phyloP scores from a whole-genome alignment of 1,139 yeast species.

The Nakaseomyces nivariensis region DNA sequence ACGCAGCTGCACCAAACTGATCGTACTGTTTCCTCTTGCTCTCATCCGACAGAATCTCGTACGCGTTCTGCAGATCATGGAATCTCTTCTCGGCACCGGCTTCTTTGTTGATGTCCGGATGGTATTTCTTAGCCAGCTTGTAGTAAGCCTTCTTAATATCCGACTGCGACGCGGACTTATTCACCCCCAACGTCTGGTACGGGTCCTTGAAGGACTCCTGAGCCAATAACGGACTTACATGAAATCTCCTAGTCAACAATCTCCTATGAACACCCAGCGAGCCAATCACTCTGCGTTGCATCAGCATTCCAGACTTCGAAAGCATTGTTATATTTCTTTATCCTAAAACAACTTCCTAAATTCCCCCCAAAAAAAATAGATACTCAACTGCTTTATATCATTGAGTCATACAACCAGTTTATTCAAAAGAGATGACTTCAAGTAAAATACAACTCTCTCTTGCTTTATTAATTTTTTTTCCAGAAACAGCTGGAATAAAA shows the following conservation, averaged over 20 bases:
- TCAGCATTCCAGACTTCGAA: background rate
- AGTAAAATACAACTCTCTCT: no score
- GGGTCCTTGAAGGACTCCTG: slow-evolving; percentile 49
- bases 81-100: slow-evolving; percentile 78
- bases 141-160: slow-evolving; percentile 93
- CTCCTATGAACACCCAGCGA: background rate
- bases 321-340: background rate
- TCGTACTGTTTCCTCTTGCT: slow-evolving; percentile 84
- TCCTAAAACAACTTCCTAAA: no score
- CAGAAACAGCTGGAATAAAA: background rate
- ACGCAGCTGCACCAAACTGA: slow-evolving; percentile 82
- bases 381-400: no score
- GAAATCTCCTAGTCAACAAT: background rate
- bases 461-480: no score
- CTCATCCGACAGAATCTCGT: slow-evolving; percentile 82
- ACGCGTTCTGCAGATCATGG: slow-evolving; percentile 89
- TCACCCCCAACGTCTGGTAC: slow-evolving; percentile 72
- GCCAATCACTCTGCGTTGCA: background rate
- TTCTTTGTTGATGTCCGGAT: slow-evolving; percentile 94
- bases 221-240: background rate
- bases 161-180: slow-evolving; percentile 56
- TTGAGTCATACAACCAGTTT: no score
- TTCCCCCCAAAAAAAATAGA: no score
- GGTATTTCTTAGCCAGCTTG: slow-evolving; percentile 84
- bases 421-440: no score